Evolutionary conservation across 805 yeast genomes (phyloP), one percentile per base, ranked within the genome.

Genomic region (Torulaspora indica): DNA sequence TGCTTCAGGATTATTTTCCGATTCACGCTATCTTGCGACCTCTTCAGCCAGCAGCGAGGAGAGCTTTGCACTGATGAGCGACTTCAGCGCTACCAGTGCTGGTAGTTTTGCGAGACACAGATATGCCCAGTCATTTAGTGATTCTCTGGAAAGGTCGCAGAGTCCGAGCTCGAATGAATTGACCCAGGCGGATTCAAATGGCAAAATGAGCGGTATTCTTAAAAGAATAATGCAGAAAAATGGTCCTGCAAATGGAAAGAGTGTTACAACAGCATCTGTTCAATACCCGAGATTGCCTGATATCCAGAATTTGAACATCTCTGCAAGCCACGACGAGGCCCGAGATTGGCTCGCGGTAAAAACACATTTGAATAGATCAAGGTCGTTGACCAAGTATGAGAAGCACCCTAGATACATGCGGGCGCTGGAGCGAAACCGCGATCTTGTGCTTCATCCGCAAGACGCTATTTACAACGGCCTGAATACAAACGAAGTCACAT

Each of bases 61-160:
- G 31, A 67, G 73, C 41, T 64, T 73, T 23, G 70, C 77, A 2
- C 58, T 70, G 8, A 61, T 73, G 65, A 73, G 77, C 28, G 93
- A 85, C 60, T 75, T 85, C 49, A 84, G 93, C 67, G 95, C 95
- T 4, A 85, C 95, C 0, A 82, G 93, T 50, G 95, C 95, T 1
- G 95, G 95, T 0, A 85, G 95, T 24, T 79, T 80, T 46, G 79
- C 81, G 36, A 75, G 95, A 57, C 95, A 87, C 60, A 82, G 76
- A 54, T 72, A 69, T 57, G 81, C 80, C 28, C 67, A 66, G 44
- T 59, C 68, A 9, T 60, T 64, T 43, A 48, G 54, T 8, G 60
- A 58, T 35, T 56, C 67, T 20, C 38, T 58, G 15, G 60, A 62
- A 31, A 54, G 55, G 40, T 60, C 62, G 5, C 56, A 51, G 18